Evolutionary conservation across 208 protist genomes (phyloP), one percentile per base, ranked within the genome.

Genomic region (Naegleria lovaniensis): DNA sequence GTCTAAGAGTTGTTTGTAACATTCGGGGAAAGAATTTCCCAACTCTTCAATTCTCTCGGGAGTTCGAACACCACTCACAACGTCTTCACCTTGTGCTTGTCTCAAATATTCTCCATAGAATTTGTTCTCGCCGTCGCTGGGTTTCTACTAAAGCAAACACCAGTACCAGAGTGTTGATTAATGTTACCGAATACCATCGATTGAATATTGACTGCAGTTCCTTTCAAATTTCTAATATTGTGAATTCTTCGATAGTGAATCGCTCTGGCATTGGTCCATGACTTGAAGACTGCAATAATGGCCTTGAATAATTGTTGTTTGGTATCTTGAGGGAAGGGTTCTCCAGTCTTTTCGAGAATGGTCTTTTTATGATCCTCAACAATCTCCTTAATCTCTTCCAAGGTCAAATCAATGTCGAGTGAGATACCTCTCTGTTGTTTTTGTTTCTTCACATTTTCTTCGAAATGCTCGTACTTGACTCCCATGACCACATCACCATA

Each of bases 131-230:
- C 97, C 97, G 95, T 98, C 39, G 95, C 95, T 22, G 97, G 97
- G 93, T 96, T 97, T 91, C 97, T 95, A 39, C 96, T 98, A 94
- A 99, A 99, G 90, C 93, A 94, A 39, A 99, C 97, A 92, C 97
- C 97, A 88, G 97, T 98, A 88, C 96, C 97, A 38, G 96, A 98
- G 92, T 84, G 89, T 59, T 97, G 92, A 92, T 97, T 96, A 58
- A 96, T 93, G 95, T 98, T 98, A 58, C 97, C 97, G 93, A 98
- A 98, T 58, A 98, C 97, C 97, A 98, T 98, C 29, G 95, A 92
- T 93, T 98, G 96, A 83, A 98, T 96, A 91, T 97, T 98, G 41
- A 98, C 97, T 43, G 97, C 97, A 19, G 97, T 98, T 43, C 97
- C 97, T 90, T 96, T 93, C 41, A 96, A 92, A 51, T 95, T 96